Percentiles rank a stretch among this genome's conserved stretches.
phyloP scores from a whole-genome alignment of 2,329 filamentous ascomycete species.

The Lachnellula cervina region DNA sequence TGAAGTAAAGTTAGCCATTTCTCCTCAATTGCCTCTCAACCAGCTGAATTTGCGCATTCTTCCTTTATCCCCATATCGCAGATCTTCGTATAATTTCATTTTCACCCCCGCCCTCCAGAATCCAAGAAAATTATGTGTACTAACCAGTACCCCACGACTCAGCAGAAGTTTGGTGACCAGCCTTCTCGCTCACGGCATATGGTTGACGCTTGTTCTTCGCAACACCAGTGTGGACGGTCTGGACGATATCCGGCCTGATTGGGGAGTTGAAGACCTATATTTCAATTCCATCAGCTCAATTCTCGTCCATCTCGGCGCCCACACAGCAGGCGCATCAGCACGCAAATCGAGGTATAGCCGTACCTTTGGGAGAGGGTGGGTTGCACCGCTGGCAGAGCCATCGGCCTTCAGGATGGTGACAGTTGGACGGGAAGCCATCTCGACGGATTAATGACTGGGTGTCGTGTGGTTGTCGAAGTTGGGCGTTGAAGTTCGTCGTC shows the following conservation, averaged over 20 bases:
- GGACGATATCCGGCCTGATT: conserved; percentile 98
- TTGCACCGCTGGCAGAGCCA: conserved; percentile 85
- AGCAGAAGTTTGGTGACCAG: conserved; percentile 98
- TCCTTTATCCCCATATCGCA: neutral
- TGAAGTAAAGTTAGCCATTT: conserved; percentile 21
- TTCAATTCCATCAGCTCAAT: conserved; percentile 20
- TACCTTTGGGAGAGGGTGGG: conserved; percentile 78
- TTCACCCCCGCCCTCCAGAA: conserved; percentile 10
- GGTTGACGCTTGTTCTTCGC: conserved; percentile 99
- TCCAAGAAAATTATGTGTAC: conserved; percentile 39
- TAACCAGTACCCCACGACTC: conserved; percentile 99
- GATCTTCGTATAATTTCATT: neutral
- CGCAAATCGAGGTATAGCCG: conserved; percentile 8
- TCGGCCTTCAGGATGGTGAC: conserved; percentile 96
- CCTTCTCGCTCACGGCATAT: conserved; percentile 99
- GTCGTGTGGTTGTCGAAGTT: conserved; percentile 22
- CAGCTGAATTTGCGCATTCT: neutral
- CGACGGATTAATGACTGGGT: conserved; percentile 27
- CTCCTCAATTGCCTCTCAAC: conserved; percentile 3
- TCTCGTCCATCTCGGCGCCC: conserved; percentile 4
- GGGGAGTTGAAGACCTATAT: conserved; percentile 81
- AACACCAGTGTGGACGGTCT: conserved; percentile 93
- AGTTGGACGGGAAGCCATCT: conserved; percentile 92
- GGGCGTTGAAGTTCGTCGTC: conserved; percentile 17
- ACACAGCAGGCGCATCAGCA: neutral